A percentile compares a stretch with the other conserved stretches of the same genome.
Conservation (phyloP, 176 grass and related monocot genomes). For the Zoysia japonica region DNA sequence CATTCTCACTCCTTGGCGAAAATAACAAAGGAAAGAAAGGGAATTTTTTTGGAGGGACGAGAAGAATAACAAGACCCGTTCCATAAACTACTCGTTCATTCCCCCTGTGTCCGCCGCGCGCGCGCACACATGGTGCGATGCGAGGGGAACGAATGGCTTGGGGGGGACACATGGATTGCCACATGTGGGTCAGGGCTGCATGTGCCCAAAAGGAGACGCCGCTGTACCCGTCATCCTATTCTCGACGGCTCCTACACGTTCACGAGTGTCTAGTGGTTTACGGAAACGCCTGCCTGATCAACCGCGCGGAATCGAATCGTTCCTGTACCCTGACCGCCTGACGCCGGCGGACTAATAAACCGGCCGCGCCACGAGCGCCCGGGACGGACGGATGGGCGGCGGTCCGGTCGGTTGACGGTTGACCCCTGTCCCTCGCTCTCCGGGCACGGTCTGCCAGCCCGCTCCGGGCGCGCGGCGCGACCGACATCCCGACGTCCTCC, state of each 20-base stretch:
- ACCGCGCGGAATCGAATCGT: neutral
- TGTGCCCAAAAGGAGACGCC: conserved; percentile 25
- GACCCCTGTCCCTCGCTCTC: neutral
- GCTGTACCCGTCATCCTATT: no score
- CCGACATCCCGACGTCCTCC: neutral
- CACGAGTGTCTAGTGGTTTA: no score
- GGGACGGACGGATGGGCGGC: neutral
- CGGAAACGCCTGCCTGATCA: neutral
- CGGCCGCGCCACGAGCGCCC: neutral
- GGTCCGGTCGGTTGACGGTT: neutral
- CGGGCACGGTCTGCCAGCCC: neutral
- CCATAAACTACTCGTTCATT: no score
- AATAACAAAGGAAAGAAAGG: no score
- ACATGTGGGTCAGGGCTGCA: conserved; percentile 30
- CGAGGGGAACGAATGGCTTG: neutral
- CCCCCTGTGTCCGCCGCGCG: no score
- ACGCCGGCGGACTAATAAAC: neutral
- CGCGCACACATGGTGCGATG: neutral
- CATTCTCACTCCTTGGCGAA: no score
- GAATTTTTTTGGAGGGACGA: no score
- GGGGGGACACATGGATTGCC: conserved; percentile 23
- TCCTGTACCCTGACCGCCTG: neutral
- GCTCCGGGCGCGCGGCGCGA: neutral
- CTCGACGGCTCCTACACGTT: no score
- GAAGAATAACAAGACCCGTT: no score